Percentiles rank a stretch among this genome's conserved stretches.
phyloP scores from a whole-genome alignment of 2,329 filamentous ascomycete genomes.

The Paramyrothecium roridum region DNA sequence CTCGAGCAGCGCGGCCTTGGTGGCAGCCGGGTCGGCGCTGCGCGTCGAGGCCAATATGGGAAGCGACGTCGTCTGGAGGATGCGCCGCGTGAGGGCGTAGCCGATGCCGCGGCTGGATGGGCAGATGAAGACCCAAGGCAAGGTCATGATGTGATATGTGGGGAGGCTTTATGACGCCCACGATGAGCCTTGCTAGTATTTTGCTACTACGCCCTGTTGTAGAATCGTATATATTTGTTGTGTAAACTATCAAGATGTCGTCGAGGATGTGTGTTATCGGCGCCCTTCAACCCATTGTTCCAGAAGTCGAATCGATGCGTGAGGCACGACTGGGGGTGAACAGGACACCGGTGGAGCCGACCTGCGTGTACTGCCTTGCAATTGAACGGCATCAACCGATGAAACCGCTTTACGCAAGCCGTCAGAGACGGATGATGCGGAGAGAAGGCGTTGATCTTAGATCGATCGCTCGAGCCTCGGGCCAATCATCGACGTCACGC shows the following conservation, averaged over 20 bases:
- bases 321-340: too few relatives aligned
- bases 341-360: too few relatives aligned
- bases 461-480: background rate
- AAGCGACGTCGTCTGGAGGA: constrained; percentile 42
- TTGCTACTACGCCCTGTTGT: too few relatives aligned
- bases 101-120: constrained; percentile 48
- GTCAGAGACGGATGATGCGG: constrained; percentile 13
- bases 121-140: constrained; percentile 47
- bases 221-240: too few relatives aligned
- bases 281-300: too few relatives aligned
- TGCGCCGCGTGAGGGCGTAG: constrained; percentile 43
- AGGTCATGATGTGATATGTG: constrained; percentile 42
- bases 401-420: background rate
- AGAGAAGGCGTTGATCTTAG: background rate
- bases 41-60: constrained; percentile 47
- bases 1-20: constrained; percentile 30
- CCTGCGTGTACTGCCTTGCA: too few relatives aligned
- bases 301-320: too few relatives aligned
- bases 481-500: constrained; percentile 13
- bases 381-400: too few relatives aligned
- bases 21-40: constrained; percentile 23
- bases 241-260: too few relatives aligned
- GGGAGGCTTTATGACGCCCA: too few relatives aligned
- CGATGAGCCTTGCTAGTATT: too few relatives aligned
- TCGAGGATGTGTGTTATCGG: too few relatives aligned